These are phyloP conservation scores for Exserohilum turcica DNA, from an alignment of 2,329 filamentous ascomycete genomes.

Conservation along the genomic window DNA sequence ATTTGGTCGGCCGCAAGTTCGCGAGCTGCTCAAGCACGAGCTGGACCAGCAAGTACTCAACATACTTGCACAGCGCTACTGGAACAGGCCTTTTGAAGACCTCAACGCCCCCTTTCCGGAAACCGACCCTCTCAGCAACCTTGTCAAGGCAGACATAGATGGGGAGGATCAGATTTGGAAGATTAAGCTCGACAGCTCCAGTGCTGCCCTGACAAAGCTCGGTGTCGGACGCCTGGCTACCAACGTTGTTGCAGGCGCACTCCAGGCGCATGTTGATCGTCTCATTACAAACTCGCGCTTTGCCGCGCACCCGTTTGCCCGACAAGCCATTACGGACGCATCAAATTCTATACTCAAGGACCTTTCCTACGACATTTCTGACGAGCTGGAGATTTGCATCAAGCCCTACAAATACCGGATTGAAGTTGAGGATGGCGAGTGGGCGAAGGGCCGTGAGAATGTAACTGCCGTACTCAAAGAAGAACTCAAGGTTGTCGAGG, in stretches of 20 bases:
- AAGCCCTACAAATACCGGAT: conserved; percentile 99
- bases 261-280: conserved; percentile 81
- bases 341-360: conserved; percentile 90
- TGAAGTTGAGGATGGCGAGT: conserved; percentile 89
- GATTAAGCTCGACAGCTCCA: conserved; percentile 89
- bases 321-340: conserved; percentile 89
- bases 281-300: conserved; percentile 84
- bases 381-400: conserved; percentile 98
- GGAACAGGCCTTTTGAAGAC: conserved; percentile 94
- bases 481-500: conserved; percentile 83
- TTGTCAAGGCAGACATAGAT: conserved; percentile 79
- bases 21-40: conserved; percentile 86
- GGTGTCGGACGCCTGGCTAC: conserved; percentile 93
- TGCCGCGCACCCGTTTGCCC: conserved; percentile 85
- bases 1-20: conserved; percentile 88
- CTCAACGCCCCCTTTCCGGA: conserved; percentile 70
- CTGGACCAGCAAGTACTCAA: conserved; percentile 95
- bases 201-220: conserved; percentile 87
- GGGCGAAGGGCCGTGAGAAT: conserved; percentile 83
- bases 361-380: conserved; percentile 93
- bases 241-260: conserved; percentile 83
- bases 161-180: conserved; percentile 85
- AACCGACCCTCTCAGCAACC: conserved; percentile 72
- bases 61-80: conserved; percentile 88
- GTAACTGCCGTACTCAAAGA: conserved; percentile 80